Evolutionary conservation across 495 filamentous ascomycete species (phyloP).

Genomic region (Alectoria sarmentosa): DNA sequence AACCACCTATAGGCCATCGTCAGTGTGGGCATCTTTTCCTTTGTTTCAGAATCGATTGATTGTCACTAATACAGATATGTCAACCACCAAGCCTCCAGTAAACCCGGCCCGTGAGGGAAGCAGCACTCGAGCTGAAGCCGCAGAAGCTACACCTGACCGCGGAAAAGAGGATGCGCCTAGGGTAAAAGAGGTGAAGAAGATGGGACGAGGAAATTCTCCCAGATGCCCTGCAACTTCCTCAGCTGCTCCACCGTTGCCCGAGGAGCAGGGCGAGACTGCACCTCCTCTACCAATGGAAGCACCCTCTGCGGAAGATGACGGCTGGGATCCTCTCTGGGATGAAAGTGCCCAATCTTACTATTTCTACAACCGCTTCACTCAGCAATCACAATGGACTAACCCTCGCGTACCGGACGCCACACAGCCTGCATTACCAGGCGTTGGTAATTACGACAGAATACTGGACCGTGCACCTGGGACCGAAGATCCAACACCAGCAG

Average conservation of each 20-base stretch:
- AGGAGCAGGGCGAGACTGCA: constrained; percentile 36
- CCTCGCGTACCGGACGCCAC: constrained; percentile 58
- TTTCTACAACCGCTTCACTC: constrained; percentile 82
- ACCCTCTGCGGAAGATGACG: constrained; percentile 59
- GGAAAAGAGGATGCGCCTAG: constrained; percentile 14
- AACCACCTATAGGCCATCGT: background rate
- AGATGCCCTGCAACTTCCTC: background rate
- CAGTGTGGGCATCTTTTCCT: background rate
- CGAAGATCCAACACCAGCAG: constrained; percentile 21
- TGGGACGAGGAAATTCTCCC: background rate
- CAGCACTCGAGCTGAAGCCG: constrained; percentile 7
- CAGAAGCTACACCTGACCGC: constrained; percentile 11
- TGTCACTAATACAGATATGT: background rate
- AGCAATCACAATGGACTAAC: constrained; percentile 79
- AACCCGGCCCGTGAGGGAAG: background rate
- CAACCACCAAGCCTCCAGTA: background rate
- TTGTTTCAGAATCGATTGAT: background rate
- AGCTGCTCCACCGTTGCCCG: constrained; percentile 44
- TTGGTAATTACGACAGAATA: constrained; percentile 28
- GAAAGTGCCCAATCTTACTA: constrained; percentile 62
- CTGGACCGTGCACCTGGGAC: constrained; percentile 30
- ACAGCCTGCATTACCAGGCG: constrained; percentile 24
- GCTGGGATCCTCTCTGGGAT: constrained; percentile 87
- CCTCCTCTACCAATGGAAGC: constrained; percentile 48
- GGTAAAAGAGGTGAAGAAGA: constrained; percentile 8